phyloP scores from a whole-genome alignment of 2,329 filamentous ascomycete genomes.

The Fonsecaea pedrosoi region DNA sequence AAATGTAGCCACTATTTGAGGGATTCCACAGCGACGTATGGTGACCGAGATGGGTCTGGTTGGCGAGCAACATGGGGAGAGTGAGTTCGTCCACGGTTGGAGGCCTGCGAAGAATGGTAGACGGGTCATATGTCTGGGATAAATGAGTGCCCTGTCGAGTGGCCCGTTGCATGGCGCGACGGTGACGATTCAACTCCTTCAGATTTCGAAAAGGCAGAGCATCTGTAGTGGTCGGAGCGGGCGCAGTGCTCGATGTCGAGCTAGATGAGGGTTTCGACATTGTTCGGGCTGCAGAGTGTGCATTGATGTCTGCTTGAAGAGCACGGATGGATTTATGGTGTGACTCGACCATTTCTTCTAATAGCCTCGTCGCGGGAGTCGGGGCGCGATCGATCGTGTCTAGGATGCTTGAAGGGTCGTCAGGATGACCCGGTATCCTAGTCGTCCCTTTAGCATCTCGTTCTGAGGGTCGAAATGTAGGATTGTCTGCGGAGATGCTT shows the following conservation, averaged over 20 bases:
- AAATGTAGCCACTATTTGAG: slow-evolving; percentile 91
- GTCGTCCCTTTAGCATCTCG: slow-evolving; percentile 28
- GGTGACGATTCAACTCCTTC: slow-evolving; percentile 26
- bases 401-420: slow-evolving; percentile 37
- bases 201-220: slow-evolving; percentile 21
- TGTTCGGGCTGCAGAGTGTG: slow-evolving; percentile 29
- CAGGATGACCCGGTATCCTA: slow-evolving; percentile 35
- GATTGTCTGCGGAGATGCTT: slow-evolving; percentile 30
- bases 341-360: slow-evolving; percentile 27
- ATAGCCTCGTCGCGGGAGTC: slow-evolving; percentile 19
- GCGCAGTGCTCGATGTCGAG: slow-evolving; percentile 1
- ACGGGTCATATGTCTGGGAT: slow-evolving; percentile 35
- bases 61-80: slow-evolving; percentile 86
- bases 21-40: slow-evolving; percentile 93
- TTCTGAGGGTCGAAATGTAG: slow-evolving; percentile 32
- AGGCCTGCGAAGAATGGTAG: slow-evolving; percentile 65
- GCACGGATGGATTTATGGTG: slow-evolving; percentile 28
- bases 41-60: slow-evolving; percentile 89
- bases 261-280: slow-evolving; percentile 10
- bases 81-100: slow-evolving; percentile 80
- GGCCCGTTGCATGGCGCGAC: slow-evolving; percentile 18
- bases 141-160: slow-evolving; percentile 26
- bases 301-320: slow-evolving; percentile 33
- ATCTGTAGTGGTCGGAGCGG: slow-evolving; percentile 7
- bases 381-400: slow-evolving; percentile 32